Evolutionary conservation across 176 grass and related monocot genomes (phyloP), one percentile per base, ranked within the genome.

Genomic region (Cenchrus purpureus): DNA sequence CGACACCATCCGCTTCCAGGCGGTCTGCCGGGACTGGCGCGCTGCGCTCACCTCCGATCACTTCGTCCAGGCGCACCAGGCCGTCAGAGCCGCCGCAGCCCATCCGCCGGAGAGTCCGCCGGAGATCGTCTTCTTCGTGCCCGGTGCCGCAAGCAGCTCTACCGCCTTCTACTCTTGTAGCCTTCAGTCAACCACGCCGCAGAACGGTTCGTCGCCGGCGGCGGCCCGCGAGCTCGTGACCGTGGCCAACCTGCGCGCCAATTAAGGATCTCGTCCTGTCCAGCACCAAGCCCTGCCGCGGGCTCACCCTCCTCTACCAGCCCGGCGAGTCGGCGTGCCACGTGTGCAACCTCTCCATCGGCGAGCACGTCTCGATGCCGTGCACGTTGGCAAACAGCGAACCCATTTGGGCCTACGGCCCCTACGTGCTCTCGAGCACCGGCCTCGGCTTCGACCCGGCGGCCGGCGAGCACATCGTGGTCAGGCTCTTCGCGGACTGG

Each of bases 51-150:
- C 28, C 72, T 74, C 70, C 22, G 46, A 52, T 4, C 70, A 73
- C 46, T 73, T 73, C 70, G 22, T 73, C 70, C n/a, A 14, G 12
- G 46, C 70, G 70, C 12, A 52, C 70, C 48, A 15, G 15, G 70
- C 70, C 45, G 6, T 4, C 48, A 29, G 48, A 73, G 70, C n/a
- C n/a, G 70, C 58, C n/a, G 58, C 51, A 14, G 22, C 46, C 22
- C 22, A 25, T 25, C 22, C 22, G 22, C 22, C 22, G 22, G 22
- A 25, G 22, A 25, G 22, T 25, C 22, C 22, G 46, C 70, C 70
- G 68, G 68, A 73, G 46, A 52, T 73, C 70, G 46, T 52, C 49
- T 52, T 73, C 51, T 74, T 74, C 72, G 51, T 14, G 14, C 72
- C 49, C 7, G 8, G 14, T 13, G 49, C 49, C 51, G 12, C 51